Conservation (phyloP, 2,329 filamentous ascomycete genomes). For the Anthostomella pinea region DNA sequence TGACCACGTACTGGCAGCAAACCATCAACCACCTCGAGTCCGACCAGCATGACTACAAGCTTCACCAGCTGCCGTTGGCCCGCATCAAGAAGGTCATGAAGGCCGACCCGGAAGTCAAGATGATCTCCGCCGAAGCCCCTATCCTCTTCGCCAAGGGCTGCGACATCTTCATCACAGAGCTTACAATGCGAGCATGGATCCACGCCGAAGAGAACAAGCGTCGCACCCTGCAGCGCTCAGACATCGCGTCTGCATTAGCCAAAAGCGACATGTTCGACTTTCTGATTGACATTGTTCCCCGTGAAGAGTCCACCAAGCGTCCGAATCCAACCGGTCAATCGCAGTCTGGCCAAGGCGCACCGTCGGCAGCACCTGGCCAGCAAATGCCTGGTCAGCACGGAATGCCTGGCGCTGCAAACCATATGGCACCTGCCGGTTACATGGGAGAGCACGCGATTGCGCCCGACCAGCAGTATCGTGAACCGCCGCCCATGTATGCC, state of each 20-base stretch:
- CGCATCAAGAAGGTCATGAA: constrained; percentile 99
- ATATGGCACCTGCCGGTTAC: constrained; percentile 62
- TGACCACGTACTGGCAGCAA: constrained; percentile 99
- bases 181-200: constrained; percentile 99
- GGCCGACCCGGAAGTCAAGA: constrained; percentile 97
- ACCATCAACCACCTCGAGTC: constrained; percentile 93
- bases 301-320: constrained; percentile 90
- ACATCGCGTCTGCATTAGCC: constrained; percentile 91
- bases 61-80: constrained; percentile 94
- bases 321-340: constrained; percentile 51
- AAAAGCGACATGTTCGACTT: constrained; percentile 99
- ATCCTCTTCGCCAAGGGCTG: constrained; percentile 98
- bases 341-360: constrained; percentile 38
- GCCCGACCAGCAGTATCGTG: constrained; percentile 75
- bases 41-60: constrained; percentile 96
- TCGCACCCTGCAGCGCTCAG: constrained; percentile 88
- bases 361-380: constrained; percentile 42
- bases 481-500: constrained; percentile 76
- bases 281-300: constrained; percentile 95
- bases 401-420: constrained; percentile 54
- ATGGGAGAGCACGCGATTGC: constrained; percentile 62
- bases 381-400: constrained; percentile 53
- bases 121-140: constrained; percentile 97
- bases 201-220: constrained; percentile 99
- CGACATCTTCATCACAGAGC: constrained; percentile 97